A percentile compares a stretch with the other conserved stretches of the same genome.
Evolutionary conservation across 2,329 filamentous ascomycete species (phyloP).

Genomic region (Graphiopsis chlorocephala): DNA sequence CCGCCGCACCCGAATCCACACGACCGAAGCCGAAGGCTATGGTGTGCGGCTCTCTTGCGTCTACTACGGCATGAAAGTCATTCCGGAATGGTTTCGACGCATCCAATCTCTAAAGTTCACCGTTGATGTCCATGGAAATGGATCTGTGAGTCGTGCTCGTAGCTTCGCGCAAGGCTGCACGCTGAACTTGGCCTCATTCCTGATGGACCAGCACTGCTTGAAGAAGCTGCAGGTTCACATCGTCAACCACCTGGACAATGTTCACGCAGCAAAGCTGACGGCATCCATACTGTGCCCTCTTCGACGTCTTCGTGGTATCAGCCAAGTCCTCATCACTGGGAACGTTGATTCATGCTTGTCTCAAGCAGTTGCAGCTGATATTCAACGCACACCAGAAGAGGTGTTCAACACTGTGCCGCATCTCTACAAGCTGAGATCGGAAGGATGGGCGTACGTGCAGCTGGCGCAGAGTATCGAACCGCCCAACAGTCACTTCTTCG

Average conservation of each 20-base stretch:
- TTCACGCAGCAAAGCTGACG: not conserved
- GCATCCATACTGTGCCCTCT: slow-evolving; percentile 15
- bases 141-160: not conserved
- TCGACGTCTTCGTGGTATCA: slow-evolving; percentile 16
- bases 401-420: slow-evolving; percentile 16
- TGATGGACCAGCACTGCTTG: slow-evolving; percentile 19
- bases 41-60: not conserved
- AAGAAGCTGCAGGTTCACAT: slow-evolving; percentile 15
- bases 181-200: slow-evolving; percentile 17
- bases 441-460: not conserved
- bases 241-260: not conserved
- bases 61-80: not conserved
- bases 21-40: not conserved
- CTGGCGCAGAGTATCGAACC: not conserved
- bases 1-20: not conserved
- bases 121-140: not conserved
- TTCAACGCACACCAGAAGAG: not conserved
- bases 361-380: not conserved
- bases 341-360: not conserved
- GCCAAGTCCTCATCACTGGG: slow-evolving; percentile 8
- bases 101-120: not conserved
- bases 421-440: not conserved
- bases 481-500: not conserved
- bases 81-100: not conserved
- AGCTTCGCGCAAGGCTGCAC: slow-evolving; percentile 7